Evolutionary conservation across 805 yeast species (phyloP).

Genomic region (Zygosaccharomyces kombuchaensis): DNA sequence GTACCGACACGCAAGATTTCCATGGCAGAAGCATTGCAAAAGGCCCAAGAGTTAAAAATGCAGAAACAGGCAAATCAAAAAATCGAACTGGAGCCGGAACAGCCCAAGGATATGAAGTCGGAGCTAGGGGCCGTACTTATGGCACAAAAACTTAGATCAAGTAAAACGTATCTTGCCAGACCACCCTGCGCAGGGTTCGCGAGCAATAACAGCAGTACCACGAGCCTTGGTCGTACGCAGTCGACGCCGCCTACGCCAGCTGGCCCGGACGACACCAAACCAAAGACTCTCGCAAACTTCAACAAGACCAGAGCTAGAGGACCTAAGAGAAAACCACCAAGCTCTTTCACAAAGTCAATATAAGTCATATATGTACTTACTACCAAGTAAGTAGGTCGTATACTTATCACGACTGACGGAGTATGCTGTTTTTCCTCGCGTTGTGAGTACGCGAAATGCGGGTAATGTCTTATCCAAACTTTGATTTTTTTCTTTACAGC

Average conservation of each 20-base stretch:
- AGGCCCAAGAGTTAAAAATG: conserved; percentile 17
- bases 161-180: neutral
- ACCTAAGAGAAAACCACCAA: conserved; percentile 39
- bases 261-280: neutral
- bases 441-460: neutral
- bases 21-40: conserved; percentile 28
- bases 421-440: neutral
- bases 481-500: neutral
- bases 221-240: neutral
- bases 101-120: conserved; percentile 3
- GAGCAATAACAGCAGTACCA: neutral
- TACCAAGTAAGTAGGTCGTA: neutral
- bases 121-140: conserved; percentile 17
- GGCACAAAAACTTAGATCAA: conserved; percentile 7
- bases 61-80: neutral
- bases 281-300: conserved; percentile 23
- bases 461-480: neutral
- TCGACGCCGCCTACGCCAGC: neutral
- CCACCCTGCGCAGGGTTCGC: neutral
- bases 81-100: neutral
- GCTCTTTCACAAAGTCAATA: conserved; percentile 4
- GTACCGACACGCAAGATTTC: conserved; percentile 30
- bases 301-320: conserved; percentile 37
- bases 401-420: neutral
- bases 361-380: neutral